These are phyloP conservation scores for Rhizopus arrhizus DNA, from an alignment of 371 early-diverging fungal species.

Conservation along the genomic window DNA sequence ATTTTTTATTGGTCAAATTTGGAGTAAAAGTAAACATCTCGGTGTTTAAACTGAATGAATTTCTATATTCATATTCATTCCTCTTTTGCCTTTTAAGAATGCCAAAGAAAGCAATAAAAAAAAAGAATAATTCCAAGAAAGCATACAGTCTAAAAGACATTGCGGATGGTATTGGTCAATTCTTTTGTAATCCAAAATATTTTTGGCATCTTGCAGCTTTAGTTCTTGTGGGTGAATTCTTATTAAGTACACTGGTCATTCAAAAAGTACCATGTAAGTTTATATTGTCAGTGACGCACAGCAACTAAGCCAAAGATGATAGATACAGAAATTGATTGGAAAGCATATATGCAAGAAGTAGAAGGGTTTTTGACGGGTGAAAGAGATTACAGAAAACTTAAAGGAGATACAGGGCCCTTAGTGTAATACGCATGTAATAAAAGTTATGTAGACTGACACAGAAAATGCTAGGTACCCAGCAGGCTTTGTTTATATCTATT, in stretches of 20 bases:
- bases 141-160: conserved; percentile 14
- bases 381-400: conserved; percentile 74
- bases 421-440: conserved; percentile 59
- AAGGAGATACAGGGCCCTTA: conserved; percentile 92
- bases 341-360: conserved; percentile 93
- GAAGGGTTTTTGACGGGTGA: conserved; percentile 77
- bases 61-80: too few relatives aligned
- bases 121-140: background rate
- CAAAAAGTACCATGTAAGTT: conserved; percentile 55
- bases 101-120: conserved; percentile 2
- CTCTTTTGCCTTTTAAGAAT: background rate
- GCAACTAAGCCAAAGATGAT: background rate
- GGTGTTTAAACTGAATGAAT: too few relatives aligned
- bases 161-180: background rate
- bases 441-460: background rate
- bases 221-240: conserved; percentile 53
- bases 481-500: conserved; percentile 89
- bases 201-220: conserved; percentile 68
- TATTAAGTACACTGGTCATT: conserved; percentile 56
- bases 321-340: conserved; percentile 96
- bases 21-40: too few relatives aligned
- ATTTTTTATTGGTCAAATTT: too few relatives aligned
- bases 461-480: conserved; percentile 78
- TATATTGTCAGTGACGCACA: background rate
- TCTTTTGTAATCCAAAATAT: conserved; percentile 54